phyloP scores from a whole-genome alignment of 306 rosid genomes.

The Prunus mongolica region DNA sequence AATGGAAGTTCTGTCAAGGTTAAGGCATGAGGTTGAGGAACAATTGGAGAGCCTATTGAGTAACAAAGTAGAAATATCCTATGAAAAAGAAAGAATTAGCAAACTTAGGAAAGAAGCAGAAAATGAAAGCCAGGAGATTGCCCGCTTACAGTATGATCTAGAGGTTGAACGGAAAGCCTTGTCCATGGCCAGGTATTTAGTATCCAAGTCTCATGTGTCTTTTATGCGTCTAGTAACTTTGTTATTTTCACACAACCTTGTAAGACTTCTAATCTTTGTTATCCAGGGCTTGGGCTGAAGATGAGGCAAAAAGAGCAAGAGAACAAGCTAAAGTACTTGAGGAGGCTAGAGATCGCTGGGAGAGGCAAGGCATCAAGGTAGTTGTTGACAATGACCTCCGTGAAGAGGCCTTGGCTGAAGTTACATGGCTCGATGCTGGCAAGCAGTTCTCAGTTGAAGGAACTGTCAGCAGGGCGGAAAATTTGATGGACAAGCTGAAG shows the following conservation, averaged over 20 bases:
- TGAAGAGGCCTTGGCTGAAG: constrained; percentile 63
- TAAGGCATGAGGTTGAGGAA: constrained; percentile 83
- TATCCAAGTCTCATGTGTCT: background rate
- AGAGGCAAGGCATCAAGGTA: constrained; percentile 89
- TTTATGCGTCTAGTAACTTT: background rate
- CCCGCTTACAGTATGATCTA: constrained; percentile 84
- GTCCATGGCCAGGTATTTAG: constrained; percentile 96
- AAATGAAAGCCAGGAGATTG: constrained; percentile 71
- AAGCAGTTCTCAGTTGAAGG: constrained; percentile 62
- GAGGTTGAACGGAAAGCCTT: constrained; percentile 96
- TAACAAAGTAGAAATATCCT: constrained; percentile 71
- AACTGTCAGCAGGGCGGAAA: constrained; percentile 66
- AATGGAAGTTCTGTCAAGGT: constrained; percentile 75
- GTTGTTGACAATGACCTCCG: constrained; percentile 86
- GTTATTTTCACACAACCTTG: background rate
- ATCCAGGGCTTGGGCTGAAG: constrained; percentile 95
- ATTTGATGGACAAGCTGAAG: constrained; percentile 64
- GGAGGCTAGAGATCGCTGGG: constrained; percentile 97
- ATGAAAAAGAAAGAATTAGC: constrained; percentile 74
- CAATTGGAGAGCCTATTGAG: constrained; percentile 72
- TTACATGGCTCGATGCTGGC: constrained; percentile 78
- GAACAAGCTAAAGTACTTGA: constrained; percentile 87
- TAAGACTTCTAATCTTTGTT: background rate
- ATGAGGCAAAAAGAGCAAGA: constrained; percentile 91
- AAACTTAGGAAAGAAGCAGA: constrained; percentile 84